Evolutionary conservation across 2,329 filamentous ascomycete genomes (phyloP), one percentile per base, ranked within the genome.

Genomic region (Colletotrichum tofieldiae): DNA sequence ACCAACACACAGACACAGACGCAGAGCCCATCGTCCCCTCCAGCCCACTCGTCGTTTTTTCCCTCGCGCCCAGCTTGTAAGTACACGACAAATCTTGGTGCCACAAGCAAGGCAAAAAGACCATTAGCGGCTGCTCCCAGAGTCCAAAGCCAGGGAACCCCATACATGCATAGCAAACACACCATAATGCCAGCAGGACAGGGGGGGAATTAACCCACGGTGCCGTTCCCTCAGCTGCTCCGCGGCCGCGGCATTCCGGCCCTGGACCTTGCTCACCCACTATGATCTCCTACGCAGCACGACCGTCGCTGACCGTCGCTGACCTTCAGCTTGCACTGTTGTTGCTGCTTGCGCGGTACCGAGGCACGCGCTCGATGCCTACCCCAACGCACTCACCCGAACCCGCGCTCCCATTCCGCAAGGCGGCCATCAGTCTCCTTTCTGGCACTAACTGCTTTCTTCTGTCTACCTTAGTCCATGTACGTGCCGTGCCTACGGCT

Each of bases 331-430:
- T 59, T 32, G 47, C 14, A 26, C 35, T 43, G 39, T 26, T 45
- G 52, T 26, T n/a, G 43, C 20, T 56, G 35, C 61, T 56, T 58
- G 35, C 49, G 52, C 67, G 61, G 62, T 71, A 73, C 67, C 71
- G 67, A 72, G 67, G 67, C 58, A 73, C 67, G 62, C 47, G 45
- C 45, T 71, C 29, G 47, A 51, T 43, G 37, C 39, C 56, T 47
- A 63, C 49, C 23, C 29, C 9, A 14, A 35, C 26, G 14, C 37
- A 7, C 32, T 45, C 59, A 55, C 47, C 58, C 32, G 43, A 67
- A 43, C 69, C 65, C 69, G 23, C 69, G 65, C 69, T 69, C 60
- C 66, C 32, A 66, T 70, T 69, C 66, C 70, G 60, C 65, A 60
- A 55, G 59, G 52, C 65, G 70, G 70, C 54, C 60, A 60, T 51